Percentiles rank a stretch among this genome's conserved stretches.
These are phyloP conservation scores for Pyrus bretschneideri DNA, from an alignment of 306 rosid species.

Conservation along the genomic window DNA sequence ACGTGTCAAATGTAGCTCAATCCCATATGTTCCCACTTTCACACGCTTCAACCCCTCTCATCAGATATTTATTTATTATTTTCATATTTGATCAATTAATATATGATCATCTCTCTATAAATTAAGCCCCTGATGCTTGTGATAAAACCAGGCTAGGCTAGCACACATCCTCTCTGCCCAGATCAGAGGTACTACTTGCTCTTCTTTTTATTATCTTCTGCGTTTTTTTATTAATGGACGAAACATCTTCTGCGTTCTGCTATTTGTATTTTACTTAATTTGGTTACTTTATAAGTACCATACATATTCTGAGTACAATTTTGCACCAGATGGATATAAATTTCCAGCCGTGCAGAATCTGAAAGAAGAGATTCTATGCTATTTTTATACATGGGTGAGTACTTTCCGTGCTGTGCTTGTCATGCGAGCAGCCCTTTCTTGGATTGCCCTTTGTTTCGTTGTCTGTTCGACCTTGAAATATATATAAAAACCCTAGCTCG, in stretches of 20 bases:
- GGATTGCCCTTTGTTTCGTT: conserved; percentile 25
- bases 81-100: background rate
- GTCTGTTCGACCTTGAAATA: conserved; percentile 46
- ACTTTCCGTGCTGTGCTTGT: conserved; percentile 25
- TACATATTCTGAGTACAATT: background rate
- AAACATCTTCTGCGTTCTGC: background rate
- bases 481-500: background rate
- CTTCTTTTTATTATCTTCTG: background rate
- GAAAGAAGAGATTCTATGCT: background rate
- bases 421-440: conserved; percentile 23
- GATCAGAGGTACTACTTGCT: background rate
- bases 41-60: background rate
- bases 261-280: background rate
- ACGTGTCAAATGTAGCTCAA: conserved; percentile 10
- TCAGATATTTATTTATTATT: background rate
- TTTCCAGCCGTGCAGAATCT: background rate
- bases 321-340: background rate
- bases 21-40: background rate
- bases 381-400: conserved; percentile 13
- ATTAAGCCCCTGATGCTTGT: background rate
- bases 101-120: background rate
- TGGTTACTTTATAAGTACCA: background rate
- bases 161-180: background rate
- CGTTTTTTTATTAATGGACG: background rate
- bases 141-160: background rate